Evolutionary conservation across 306 rosid species (phyloP).

Genomic region (Begonia fuchsioides): DNA sequence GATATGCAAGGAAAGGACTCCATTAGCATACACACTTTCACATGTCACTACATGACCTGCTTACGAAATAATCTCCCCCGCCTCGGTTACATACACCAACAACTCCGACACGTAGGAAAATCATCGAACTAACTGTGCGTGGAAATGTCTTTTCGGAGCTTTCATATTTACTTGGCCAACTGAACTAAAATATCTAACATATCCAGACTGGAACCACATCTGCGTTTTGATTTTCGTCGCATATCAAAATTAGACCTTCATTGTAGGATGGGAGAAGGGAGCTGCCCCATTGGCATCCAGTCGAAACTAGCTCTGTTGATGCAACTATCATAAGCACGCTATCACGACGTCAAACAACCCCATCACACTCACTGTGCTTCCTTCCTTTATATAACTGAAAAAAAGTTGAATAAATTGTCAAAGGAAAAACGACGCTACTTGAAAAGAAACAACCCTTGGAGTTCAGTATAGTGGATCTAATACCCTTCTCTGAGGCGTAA

Average conservation of each 20-base stretch:
- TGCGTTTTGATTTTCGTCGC: constrained; percentile 64
- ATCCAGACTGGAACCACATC: constrained; percentile 81
- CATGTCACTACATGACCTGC: constrained; percentile 9
- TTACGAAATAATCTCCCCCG: constrained; percentile 23
- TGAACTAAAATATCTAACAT: not conserved
- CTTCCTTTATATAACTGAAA: constrained; percentile 84
- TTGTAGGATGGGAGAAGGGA: constrained; percentile 73
- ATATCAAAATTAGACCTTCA: constrained; percentile 71
- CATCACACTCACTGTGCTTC: constrained; percentile 92
- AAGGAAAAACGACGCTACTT: no score
- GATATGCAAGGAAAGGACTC: not conserved
- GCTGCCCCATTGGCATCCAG: constrained; percentile 79
- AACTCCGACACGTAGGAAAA: constrained; percentile 18
- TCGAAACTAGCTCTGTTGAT: constrained; percentile 55
- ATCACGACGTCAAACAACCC: constrained; percentile 86
- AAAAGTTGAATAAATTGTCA: no score
- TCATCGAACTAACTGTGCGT: constrained; percentile 4
- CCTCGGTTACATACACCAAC: constrained; percentile 23
- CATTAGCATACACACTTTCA: constrained; percentile 4
- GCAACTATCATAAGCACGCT: constrained; percentile 90
- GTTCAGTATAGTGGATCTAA: not conserved
- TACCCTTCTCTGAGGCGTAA: constrained; percentile 99
- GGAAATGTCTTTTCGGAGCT: constrained; percentile 14
- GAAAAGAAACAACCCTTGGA: no score
- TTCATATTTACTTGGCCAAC: constrained; percentile 10